Evolutionary conservation across 2,329 filamentous ascomycete genomes (phyloP), one percentile per base, ranked within the genome.

Genomic region (Allantophomopsis lycopodina): DNA sequence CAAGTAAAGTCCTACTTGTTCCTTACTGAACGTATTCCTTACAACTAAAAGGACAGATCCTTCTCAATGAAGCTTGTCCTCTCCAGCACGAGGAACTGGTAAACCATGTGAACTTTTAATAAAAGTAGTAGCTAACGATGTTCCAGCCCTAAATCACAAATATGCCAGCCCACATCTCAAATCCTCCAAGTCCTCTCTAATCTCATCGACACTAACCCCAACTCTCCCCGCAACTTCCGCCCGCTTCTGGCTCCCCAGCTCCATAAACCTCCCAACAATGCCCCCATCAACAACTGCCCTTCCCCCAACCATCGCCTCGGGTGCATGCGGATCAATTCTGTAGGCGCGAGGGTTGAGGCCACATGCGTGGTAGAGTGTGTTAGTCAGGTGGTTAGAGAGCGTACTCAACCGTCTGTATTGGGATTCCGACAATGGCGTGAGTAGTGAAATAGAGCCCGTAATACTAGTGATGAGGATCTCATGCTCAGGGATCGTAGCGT

Each of bases 321-420:
- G 46, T 5, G 69, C 72, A 48, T 62, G 72, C 41, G 66, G 68
- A 38, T 78, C 74, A 1, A 78, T 65, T 12, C 91, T 72, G 60
- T 89, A 84, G 0, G 79, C 84, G 40, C 83, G 77, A 2, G 86
- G 82, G 59, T 96, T 96, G 37, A 95, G 66, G 0, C 84, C 86
- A 7, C 79, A 84, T 4, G 82, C 64, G 46, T 87, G 79, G 34
- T 84, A 78, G 7, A 95, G 71, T 0, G 79, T 77, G 28, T 78
- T 83, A 7, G 79, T 69, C 2, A 98, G 68, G 55, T 93, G 87
- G 4, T 79, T 83, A 36, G 88, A 75, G 4, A 98, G 67, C 2
- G 84, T 85, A 4, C 79, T 79, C 3, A 98, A 71, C 0, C 88
- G 80, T 2, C 91, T 80, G 60, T 96, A 96, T 10, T 79, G 69